Percentiles rank a stretch among this genome's conserved stretches.
phyloP scores from a whole-genome alignment of 768 basidiomycete genomes.

The Leccinellum rugosiceps region DNA sequence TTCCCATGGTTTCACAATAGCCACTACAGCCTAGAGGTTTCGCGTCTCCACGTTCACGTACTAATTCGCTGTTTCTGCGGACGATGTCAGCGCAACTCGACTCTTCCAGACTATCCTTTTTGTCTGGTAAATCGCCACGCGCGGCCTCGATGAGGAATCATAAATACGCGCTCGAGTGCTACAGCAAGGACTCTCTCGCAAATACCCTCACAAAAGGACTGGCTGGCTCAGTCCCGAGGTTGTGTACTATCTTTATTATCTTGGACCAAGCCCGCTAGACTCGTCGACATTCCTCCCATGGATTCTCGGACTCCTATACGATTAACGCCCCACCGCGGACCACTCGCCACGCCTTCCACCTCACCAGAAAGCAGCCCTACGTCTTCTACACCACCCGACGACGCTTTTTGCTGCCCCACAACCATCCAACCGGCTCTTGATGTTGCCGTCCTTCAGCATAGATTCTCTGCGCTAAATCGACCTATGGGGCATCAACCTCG shows the following conservation, averaged over 20 bases:
- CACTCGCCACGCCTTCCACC: slow-evolving; percentile 23
- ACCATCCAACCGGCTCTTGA: slow-evolving; percentile 7
- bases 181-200: slow-evolving; percentile 8
- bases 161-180: slow-evolving; percentile 20
- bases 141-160: slow-evolving; percentile 6
- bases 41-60: slow-evolving; percentile 22
- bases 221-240: slow-evolving; percentile 28
- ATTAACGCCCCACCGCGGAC: slow-evolving; percentile 24
- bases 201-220: slow-evolving; percentile 20
- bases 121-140: slow-evolving; percentile 13
- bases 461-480: slow-evolving; percentile 5
- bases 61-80: slow-evolving; percentile 1
- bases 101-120: slow-evolving; percentile 14
- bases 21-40: slow-evolving; percentile 9
- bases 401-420: slow-evolving; percentile 8
- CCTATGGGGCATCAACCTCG: neutral
- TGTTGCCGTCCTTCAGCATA: slow-evolving; percentile 6
- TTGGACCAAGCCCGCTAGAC: slow-evolving; percentile 14
- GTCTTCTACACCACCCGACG: slow-evolving; percentile 9
- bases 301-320: slow-evolving; percentile 25
- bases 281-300: slow-evolving; percentile 19
- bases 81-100: neutral
- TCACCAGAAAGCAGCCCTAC: slow-evolving; percentile 19
- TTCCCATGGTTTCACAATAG: slow-evolving; percentile 33
- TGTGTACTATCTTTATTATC: slow-evolving; percentile 16